These are phyloP conservation scores for Myxozyma udenii DNA, from an alignment of 805 yeast genomes.

Conservation along the genomic window DNA sequence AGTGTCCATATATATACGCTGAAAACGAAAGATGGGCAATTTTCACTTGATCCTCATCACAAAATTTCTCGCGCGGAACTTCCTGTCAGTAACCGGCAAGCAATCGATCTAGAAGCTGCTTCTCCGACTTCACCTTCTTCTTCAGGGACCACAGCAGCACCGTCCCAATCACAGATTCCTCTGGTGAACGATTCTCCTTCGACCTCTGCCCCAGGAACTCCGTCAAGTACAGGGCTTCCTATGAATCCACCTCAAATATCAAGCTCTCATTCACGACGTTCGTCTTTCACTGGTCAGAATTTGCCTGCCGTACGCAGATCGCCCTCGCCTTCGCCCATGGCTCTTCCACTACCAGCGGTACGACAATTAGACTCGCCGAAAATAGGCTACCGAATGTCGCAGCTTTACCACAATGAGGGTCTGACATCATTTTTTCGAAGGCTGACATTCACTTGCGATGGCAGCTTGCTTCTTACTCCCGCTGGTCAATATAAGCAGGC, in stretches of 20 bases:
- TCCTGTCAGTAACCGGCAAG: slow-evolving; percentile 40
- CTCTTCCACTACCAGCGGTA: slow-evolving; percentile 49
- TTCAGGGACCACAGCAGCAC: background rate
- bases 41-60: slow-evolving; percentile 42
- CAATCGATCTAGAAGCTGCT: slow-evolving; percentile 12
- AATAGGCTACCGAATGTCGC: slow-evolving; percentile 32
- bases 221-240: slow-evolving; percentile 23
- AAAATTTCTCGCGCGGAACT: slow-evolving; percentile 58
- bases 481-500: slow-evolving; percentile 58
- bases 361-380: slow-evolving; percentile 42
- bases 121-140: slow-evolving; percentile 3
- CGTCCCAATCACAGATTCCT: background rate
- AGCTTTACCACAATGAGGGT: slow-evolving; percentile 78
- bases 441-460: slow-evolving; percentile 85
- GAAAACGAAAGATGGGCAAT: slow-evolving; percentile 36
- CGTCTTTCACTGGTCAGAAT: slow-evolving; percentile 40
- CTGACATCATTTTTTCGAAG: slow-evolving; percentile 88
- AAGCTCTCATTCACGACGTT: slow-evolving; percentile 42
- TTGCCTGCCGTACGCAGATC: slow-evolving; percentile 40
- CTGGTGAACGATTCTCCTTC: slow-evolving; percentile 30
- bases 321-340: slow-evolving; percentile 37
- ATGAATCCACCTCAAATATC: slow-evolving; percentile 41
- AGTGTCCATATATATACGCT: slow-evolving; percentile 67
- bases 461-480: slow-evolving; percentile 72
- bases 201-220: slow-evolving; percentile 30